Conservation (phyloP, 345 rosid species). For the Ailanthus altissimus region DNA sequence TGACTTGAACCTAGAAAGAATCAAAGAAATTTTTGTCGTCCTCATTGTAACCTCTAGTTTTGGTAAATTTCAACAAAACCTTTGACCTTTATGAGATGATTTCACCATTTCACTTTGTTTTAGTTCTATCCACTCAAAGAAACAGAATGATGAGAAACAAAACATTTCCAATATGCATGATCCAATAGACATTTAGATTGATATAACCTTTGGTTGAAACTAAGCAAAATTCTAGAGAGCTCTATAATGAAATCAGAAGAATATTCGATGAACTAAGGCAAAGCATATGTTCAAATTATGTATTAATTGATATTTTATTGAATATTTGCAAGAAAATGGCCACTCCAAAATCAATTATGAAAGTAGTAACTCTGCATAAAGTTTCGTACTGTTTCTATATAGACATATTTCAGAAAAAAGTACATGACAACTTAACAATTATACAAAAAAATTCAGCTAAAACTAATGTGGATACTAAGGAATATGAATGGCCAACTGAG, state of each 20-base stretch:
- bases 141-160: neutral
- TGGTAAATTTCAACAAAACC: neutral
- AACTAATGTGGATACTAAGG: neutral
- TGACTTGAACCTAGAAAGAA: neutral
- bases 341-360: neutral
- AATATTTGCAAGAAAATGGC: neutral
- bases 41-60: neutral
- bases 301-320: neutral
- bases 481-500: neutral
- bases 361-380: neutral
- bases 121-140: neutral
- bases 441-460: neutral
- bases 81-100: neutral
- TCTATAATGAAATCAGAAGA: neutral
- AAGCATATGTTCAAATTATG: neutral
- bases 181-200: neutral
- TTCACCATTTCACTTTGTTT: neutral
- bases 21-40: neutral
- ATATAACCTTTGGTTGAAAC: neutral
- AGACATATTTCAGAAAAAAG: neutral
- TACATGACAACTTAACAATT: neutral
- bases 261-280: neutral
- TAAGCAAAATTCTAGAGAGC: neutral
- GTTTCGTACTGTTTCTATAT: neutral
- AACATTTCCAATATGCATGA: too few species aligned